Percentiles rank a stretch among this genome's conserved stretches.
These are phyloP conservation scores for Jaapia argillacea DNA, from an alignment of 768 basidiomycete species.

Conservation along the genomic window DNA sequence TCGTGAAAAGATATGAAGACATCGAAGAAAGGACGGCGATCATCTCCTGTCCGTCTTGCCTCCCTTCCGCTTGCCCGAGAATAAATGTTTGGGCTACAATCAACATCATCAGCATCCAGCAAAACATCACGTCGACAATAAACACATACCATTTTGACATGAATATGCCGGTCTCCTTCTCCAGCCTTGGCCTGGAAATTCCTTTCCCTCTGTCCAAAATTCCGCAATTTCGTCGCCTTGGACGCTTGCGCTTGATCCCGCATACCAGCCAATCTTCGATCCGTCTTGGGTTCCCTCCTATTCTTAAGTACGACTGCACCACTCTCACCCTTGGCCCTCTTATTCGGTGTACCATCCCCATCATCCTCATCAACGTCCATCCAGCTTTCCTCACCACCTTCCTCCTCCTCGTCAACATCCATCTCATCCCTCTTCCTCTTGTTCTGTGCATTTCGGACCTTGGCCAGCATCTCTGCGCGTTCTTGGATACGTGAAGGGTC, in stretches of 20 bases:
- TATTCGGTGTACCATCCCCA: conserved; percentile 32
- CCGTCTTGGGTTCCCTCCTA: conserved; percentile 51
- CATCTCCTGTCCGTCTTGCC: conserved; percentile 78
- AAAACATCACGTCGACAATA: background rate
- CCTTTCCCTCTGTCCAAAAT: conserved; percentile 77
- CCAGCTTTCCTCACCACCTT: conserved; percentile 25
- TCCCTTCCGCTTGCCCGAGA: conserved; percentile 73
- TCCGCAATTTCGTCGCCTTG: conserved; percentile 74
- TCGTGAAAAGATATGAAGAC: background rate
- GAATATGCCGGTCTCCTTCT: conserved; percentile 79
- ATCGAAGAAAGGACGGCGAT: conserved; percentile 9
- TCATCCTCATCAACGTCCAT: conserved; percentile 24
- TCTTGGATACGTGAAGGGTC: conserved; percentile 85
- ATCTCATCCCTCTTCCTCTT: conserved; percentile 53
- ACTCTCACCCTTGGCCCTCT: conserved; percentile 52
- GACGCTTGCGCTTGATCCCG: conserved; percentile 68
- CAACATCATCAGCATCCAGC: conserved; percentile 2
- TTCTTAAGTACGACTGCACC: conserved; percentile 41
- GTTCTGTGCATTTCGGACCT: conserved; percentile 58
- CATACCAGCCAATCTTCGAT: conserved; percentile 74
- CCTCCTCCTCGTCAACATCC: conserved; percentile 52
- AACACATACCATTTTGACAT: conserved; percentile 67
- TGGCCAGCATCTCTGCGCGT: conserved; percentile 78
- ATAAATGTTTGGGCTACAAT: conserved; percentile 75
- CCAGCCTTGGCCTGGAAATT: conserved; percentile 87